These are phyloP conservation scores for Hawksworthiomyces lignivorus DNA, from an alignment of 2,329 filamentous ascomycete genomes.

Conservation along the genomic window DNA sequence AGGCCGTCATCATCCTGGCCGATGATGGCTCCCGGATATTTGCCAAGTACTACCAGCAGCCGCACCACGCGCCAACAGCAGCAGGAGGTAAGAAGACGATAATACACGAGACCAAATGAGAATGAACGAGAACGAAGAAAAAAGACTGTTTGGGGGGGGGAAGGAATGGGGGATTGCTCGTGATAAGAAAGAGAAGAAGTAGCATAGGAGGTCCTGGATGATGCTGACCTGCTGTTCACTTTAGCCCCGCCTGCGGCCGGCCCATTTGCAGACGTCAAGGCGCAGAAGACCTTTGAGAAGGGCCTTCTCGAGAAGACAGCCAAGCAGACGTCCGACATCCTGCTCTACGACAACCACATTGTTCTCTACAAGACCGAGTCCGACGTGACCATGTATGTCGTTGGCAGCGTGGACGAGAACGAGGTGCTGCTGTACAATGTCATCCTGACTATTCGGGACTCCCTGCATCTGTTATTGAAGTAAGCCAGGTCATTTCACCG, in stretches of 20 bases:
- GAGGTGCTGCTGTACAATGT: conserved; percentile 96
- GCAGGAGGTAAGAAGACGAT: conserved; percentile 11
- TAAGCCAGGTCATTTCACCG: too few species aligned
- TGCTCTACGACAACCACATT: conserved; percentile 93
- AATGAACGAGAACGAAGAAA: too few species aligned
- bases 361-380: conserved; percentile 98
- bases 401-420: conserved; percentile 88
- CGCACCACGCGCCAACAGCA: conserved; percentile 33
- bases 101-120: too few species aligned
- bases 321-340: conserved; percentile 92
- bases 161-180: too few species aligned
- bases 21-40: conserved; percentile 90
- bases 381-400: conserved; percentile 89
- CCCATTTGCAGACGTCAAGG: conserved; percentile 81
- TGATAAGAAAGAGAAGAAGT: too few species aligned
- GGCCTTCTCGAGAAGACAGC: conserved; percentile 89
- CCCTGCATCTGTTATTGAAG: conserved; percentile 88
- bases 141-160: too few species aligned
- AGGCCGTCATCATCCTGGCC: conserved; percentile 50
- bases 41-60: conserved; percentile 80
- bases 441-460: conserved; percentile 82
- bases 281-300: conserved; percentile 96
- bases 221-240: too few species aligned
- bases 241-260: conserved; percentile 7
- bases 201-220: too few species aligned